phyloP scores from a whole-genome alignment of 352 stramenopile species.

The Phytophthora brassicae region DNA sequence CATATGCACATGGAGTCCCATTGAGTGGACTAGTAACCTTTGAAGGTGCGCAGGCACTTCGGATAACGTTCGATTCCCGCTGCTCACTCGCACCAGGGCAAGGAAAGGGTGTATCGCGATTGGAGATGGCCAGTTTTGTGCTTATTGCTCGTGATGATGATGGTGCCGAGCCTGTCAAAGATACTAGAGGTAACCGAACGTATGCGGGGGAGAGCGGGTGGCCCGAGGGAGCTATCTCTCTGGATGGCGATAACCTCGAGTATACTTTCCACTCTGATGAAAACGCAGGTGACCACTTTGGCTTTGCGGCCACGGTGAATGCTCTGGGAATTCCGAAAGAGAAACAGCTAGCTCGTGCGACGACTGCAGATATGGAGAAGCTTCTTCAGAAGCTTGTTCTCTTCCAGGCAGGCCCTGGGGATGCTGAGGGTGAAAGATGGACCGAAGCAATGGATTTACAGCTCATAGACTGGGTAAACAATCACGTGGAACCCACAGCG shows the following conservation, averaged over 20 bases:
- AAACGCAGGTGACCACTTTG: conserved; percentile 58
- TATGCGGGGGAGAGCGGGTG: conserved; percentile 51
- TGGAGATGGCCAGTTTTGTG: conserved; percentile 34
- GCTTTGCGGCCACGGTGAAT: conserved; percentile 57
- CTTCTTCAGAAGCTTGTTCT: conserved; percentile 35
- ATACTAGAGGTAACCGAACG: conserved; percentile 28
- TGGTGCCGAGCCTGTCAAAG: conserved; percentile 14
- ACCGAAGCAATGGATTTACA: conserved; percentile 77
- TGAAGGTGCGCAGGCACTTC: conserved; percentile 50
- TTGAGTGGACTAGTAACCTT: conserved; percentile 51
- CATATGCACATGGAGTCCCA: conserved; percentile 39
- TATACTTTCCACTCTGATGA: conserved; percentile 62
- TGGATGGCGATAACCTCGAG: conserved; percentile 62
- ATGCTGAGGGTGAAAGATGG: conserved; percentile 35
- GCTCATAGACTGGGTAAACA: conserved; percentile 89
- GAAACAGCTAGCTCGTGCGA: conserved; percentile 60
- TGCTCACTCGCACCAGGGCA: conserved; percentile 44
- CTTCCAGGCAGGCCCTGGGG: conserved; percentile 4
- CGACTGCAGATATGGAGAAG: conserved; percentile 37
- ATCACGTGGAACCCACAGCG: conserved; percentile 52
- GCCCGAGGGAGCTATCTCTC: conserved; percentile 50
- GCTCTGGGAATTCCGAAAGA: conserved; percentile 63
- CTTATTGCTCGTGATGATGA: conserved; percentile 17
- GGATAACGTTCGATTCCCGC: conserved; percentile 68
- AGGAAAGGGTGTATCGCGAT: conserved; percentile 16